Conservation (phyloP, 2,329 filamentous ascomycete genomes). For the Aureobasidium sp. region DNA sequence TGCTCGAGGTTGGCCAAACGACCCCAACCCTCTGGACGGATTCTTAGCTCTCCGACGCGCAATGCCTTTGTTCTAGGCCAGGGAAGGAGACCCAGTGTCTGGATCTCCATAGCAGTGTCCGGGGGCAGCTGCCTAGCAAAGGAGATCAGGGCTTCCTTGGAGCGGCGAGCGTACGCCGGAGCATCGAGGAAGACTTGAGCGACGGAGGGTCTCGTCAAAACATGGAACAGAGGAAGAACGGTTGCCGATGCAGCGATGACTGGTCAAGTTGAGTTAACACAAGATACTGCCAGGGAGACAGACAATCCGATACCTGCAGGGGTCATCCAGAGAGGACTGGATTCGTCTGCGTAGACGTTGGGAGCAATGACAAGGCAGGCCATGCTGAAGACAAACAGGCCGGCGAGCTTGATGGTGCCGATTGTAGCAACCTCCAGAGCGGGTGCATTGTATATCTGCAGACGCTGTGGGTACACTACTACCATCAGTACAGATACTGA, state of each 20-base stretch:
- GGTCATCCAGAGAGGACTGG: conserved; percentile 34
- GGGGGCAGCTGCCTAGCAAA: conserved; percentile 42
- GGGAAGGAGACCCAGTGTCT: conserved; percentile 33
- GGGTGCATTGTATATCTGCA: conserved; percentile 70
- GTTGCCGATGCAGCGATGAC: conserved; percentile 52
- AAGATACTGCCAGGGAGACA: neutral
- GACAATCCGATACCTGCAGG: conserved; percentile 29
- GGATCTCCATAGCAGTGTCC: conserved; percentile 31
- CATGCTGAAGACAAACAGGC: conserved; percentile 59
- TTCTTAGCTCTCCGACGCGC: conserved; percentile 20
- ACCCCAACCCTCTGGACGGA: conserved; percentile 15
- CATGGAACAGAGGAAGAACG: conserved; percentile 56
- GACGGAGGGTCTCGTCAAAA: conserved; percentile 61
- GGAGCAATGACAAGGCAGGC: conserved; percentile 58
- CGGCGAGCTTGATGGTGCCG: conserved; percentile 61
- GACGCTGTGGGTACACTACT: conserved; percentile 40
- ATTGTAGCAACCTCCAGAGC: conserved; percentile 58
- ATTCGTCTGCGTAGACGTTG: conserved; percentile 38
- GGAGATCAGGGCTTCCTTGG: conserved; percentile 46
- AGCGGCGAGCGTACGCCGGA: conserved; percentile 55
- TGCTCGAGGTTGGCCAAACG: conserved; percentile 25
- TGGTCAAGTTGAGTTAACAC: conserved; percentile 22
- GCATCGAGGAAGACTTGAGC: conserved; percentile 62
- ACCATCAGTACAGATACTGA: neutral
- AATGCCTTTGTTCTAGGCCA: conserved; percentile 26